These are phyloP conservation scores for Kingdonia uniflora DNA, from an alignment of 164 flowering plant genomes.

Conservation along the genomic window DNA sequence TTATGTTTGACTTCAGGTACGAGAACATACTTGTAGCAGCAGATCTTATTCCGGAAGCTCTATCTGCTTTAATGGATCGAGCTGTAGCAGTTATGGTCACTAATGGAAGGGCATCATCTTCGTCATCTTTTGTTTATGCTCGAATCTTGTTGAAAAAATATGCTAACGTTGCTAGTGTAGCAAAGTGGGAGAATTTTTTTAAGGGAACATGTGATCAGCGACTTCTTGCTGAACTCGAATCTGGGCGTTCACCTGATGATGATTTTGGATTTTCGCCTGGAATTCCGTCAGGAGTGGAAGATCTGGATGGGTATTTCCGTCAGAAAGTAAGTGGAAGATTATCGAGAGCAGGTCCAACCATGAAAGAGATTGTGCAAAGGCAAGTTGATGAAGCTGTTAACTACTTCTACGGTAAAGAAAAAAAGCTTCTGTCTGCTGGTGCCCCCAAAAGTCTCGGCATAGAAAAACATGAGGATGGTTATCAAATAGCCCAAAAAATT, in stretches of 20 bases:
- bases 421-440: constrained; percentile 40
- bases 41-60: constrained; percentile 79
- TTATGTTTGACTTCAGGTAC: constrained; percentile 46
- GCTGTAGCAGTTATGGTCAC: constrained; percentile 42
- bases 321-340: constrained; percentile 62
- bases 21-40: constrained; percentile 64
- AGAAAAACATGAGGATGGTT: constrained; percentile 72
- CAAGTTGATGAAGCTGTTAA: constrained; percentile 65
- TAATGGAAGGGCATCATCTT: constrained; percentile 61
- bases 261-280: constrained; percentile 65
- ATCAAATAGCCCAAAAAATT: constrained; percentile 65
- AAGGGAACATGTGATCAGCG: constrained; percentile 73
- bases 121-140: constrained; percentile 53
- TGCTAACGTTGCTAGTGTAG: constrained; percentile 52
- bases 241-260: constrained; percentile 55
- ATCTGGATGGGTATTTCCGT: constrained; percentile 75
- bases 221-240: constrained; percentile 78
- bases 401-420: constrained; percentile 55
- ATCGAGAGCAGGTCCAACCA: constrained; percentile 64
- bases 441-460: constrained; percentile 30
- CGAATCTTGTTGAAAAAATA: constrained; percentile 65
- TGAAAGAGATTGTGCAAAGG: constrained; percentile 78
- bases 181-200: constrained; percentile 79
- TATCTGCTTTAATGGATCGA: constrained; percentile 60
- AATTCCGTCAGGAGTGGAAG: constrained; percentile 69